Percentiles rank a stretch among this genome's conserved stretches.
Evolutionary conservation across 129 eudicot genomes (phyloP).

Genomic region (Escallonia rubra): DNA sequence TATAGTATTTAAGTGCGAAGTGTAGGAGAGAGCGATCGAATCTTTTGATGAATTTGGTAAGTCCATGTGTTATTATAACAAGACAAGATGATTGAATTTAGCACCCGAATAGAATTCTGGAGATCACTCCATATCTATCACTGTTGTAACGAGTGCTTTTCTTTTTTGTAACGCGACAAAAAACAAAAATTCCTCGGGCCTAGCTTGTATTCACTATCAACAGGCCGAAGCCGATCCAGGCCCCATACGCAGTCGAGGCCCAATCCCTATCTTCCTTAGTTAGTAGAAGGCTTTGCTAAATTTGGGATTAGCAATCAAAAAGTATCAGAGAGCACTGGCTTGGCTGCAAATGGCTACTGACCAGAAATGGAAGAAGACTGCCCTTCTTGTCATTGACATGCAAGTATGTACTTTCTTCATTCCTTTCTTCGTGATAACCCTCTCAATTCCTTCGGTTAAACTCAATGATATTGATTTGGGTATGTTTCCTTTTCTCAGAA

Average conservation of each 20-base stretch:
- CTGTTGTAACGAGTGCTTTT: too few relatives aligned
- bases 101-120: too few relatives aligned
- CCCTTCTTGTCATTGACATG: constrained; percentile 91
- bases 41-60: too few relatives aligned
- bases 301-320: neutral
- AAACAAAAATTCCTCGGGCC: neutral
- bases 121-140: too few relatives aligned
- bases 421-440: neutral
- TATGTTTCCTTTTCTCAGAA: constrained; percentile 37
- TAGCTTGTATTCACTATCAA: neutral
- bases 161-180: too few relatives aligned
- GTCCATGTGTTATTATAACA: too few relatives aligned
- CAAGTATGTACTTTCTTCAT: constrained; percentile 35
- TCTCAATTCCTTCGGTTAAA: too few relatives aligned
- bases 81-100: too few relatives aligned
- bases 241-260: neutral
- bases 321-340: neutral
- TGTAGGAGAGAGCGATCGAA: too few relatives aligned
- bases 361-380: constrained; percentile 44
- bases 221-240: neutral
- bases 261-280: neutral
- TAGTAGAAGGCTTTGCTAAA: too few relatives aligned
- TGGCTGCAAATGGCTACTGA: constrained; percentile 21
- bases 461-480: too few relatives aligned
- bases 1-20: too few relatives aligned